A percentile compares a stretch with the other conserved stretches of the same genome.
These are phyloP conservation scores for Nematocida ausubeli DNA, from an alignment of 371 early-diverging fungal genomes.

Conservation along the genomic window DNA sequence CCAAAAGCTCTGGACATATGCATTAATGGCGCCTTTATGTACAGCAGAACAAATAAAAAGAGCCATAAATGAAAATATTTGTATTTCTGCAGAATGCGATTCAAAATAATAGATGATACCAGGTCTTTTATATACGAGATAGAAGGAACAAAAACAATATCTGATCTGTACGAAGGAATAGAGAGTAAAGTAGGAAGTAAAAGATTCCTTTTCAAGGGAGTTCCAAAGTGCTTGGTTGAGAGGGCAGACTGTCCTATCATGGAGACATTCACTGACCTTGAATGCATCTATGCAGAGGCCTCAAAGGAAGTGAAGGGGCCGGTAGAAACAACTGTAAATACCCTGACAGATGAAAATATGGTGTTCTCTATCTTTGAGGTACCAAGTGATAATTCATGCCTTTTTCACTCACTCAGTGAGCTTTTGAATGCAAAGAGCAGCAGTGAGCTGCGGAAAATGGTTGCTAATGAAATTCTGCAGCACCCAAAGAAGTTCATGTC, in stretches of 20 bases:
- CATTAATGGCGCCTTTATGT: too few species aligned
- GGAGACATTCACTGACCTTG: slow-evolving; percentile 11
- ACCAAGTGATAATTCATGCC: slow-evolving; percentile 52
- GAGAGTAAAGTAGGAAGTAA: background rate
- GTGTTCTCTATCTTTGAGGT: slow-evolving; percentile 20
- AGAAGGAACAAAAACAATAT: background rate
- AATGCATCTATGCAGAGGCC: slow-evolving; percentile 25
- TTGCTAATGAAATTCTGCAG: slow-evolving; percentile 35
- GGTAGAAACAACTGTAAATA: background rate
- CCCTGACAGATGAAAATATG: background rate
- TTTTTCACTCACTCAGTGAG: slow-evolving; percentile 50
- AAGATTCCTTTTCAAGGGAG: slow-evolving; percentile 27
- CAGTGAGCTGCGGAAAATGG: slow-evolving; percentile 35
- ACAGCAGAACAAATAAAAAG: too few species aligned
- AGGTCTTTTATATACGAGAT: slow-evolving; percentile 39
- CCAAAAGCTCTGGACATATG: too few species aligned
- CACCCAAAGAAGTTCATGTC: slow-evolving; percentile 20
- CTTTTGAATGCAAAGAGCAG: slow-evolving; percentile 36
- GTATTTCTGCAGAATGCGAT: too few species aligned
- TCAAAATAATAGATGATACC: slow-evolving; percentile 27
- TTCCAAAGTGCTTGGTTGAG: slow-evolving; percentile 6
- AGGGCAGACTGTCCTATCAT: background rate
- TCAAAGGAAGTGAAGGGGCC: slow-evolving; percentile 5
- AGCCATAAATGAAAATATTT: too few species aligned
- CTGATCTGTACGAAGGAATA: slow-evolving; percentile 16